phyloP scores from a whole-genome alignment of 352 stramenopile species.

The Phytophthora fragariae region DNA sequence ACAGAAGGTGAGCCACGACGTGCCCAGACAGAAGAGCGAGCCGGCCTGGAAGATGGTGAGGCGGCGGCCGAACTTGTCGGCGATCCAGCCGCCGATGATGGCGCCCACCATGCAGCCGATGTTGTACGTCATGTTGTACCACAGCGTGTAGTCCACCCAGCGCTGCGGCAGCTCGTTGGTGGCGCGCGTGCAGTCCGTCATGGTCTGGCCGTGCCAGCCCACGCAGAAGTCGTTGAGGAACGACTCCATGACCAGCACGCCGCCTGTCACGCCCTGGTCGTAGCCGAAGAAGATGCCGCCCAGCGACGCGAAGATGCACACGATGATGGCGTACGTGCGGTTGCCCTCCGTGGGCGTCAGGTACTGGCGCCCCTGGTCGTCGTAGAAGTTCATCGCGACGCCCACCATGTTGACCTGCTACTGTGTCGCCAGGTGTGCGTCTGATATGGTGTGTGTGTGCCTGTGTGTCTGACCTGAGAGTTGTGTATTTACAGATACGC shows the following conservation, averaged over 20 bases:
- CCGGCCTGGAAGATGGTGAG: constrained; percentile 53
- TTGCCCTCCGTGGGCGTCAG: constrained; percentile 52
- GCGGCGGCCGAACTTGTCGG: constrained; percentile 50
- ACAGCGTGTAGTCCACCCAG: constrained; percentile 59
- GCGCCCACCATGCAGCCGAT: constrained; percentile 56
- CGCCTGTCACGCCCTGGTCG: constrained; percentile 47
- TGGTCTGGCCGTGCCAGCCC: constrained; percentile 48
- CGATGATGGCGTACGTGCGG: constrained; percentile 51
- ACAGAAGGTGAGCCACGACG: constrained; percentile 51
- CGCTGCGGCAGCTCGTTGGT: constrained; percentile 44
- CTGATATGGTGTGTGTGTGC: background rate
- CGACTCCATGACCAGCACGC: constrained; percentile 55
- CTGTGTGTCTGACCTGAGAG: constrained; percentile 7
- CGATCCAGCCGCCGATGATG: constrained; percentile 46
- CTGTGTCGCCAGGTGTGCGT: background rate
- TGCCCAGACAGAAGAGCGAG: constrained; percentile 51
- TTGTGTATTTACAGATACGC: background rate
- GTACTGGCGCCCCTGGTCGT: constrained; percentile 40
- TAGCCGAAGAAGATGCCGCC: constrained; percentile 56
- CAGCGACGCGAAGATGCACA: constrained; percentile 49
- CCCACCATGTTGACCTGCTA: constrained; percentile 36
- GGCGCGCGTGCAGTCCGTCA: constrained; percentile 42
- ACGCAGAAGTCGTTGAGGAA: constrained; percentile 61
- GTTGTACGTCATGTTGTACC: constrained; percentile 70
- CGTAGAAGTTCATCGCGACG: constrained; percentile 55